A percentile compares a stretch with the other conserved stretches of the same genome.
Evolutionary conservation across 1,284 basidiomycete genomes (phyloP).

Genomic region (Tilletiopsis washingtonensis): DNA sequence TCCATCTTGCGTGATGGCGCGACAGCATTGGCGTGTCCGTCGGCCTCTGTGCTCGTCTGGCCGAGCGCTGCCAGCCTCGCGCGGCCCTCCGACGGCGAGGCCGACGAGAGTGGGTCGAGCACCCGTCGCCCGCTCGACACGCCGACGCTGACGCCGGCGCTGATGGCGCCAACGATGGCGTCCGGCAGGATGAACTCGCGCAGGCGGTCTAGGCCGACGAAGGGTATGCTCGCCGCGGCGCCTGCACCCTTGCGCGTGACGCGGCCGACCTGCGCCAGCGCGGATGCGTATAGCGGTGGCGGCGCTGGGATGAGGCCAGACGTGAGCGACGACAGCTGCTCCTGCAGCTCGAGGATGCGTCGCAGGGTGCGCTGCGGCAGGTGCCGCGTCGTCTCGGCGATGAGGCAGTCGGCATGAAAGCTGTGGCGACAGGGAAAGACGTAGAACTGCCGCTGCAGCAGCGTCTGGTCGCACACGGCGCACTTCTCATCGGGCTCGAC

Average conservation of each 20-base stretch:
- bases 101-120: conserved; percentile 22
- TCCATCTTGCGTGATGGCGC: conserved; percentile 15
- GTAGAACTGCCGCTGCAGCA: conserved; percentile 87
- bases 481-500: conserved; percentile 75
- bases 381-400: conserved; percentile 33
- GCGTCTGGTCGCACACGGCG: conserved; percentile 64
- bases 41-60: background rate
- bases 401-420: conserved; percentile 51
- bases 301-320: conserved; percentile 10
- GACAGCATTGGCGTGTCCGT: no score
- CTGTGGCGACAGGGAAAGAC: conserved; percentile 95
- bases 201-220: conserved; percentile 28
- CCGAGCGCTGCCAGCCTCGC: no score
- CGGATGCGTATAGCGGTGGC: conserved; percentile 9
- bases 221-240: conserved; percentile 1
- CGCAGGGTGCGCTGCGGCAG: conserved; percentile 35
- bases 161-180: conserved; percentile 40
- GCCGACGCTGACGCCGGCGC: conserved; percentile 32
- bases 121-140: conserved; percentile 31
- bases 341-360: conserved; percentile 37
- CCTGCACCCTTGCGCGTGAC: no score
- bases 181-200: conserved; percentile 22
- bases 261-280: background rate
- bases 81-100: no score
- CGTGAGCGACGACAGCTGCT: conserved; percentile 15